phyloP scores from a whole-genome alignment of 2,329 filamentous ascomycete genomes.

The Septoria petroselini region DNA sequence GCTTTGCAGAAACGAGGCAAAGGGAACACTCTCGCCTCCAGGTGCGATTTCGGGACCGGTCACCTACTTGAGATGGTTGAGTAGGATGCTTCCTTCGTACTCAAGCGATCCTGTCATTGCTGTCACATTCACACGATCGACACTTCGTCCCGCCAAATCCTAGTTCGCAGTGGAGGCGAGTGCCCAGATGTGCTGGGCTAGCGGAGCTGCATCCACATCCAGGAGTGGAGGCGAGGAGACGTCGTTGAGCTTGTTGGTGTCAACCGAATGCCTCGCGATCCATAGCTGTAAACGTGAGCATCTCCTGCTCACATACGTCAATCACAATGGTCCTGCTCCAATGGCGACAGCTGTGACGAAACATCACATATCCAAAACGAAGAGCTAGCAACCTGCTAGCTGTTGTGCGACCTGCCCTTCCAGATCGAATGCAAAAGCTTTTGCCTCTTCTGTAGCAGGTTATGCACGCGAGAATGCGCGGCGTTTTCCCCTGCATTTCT shows the following conservation, averaged over 20 bases:
- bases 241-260: too few relatives aligned
- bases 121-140: neutral
- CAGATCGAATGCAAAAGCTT: neutral
- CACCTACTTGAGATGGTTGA: too few relatives aligned
- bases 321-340: too few relatives aligned
- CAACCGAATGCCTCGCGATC: too few relatives aligned
- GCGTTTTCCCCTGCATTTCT: neutral
- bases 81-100: too few relatives aligned
- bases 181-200: neutral
- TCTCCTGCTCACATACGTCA: too few relatives aligned
- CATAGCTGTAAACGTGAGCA: too few relatives aligned
- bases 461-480: neutral
- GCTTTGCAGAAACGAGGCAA: too few relatives aligned
- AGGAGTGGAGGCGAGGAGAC: neutral
- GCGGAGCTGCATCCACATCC: conserved; percentile 1
- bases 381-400: neutral
- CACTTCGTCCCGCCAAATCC: neutral
- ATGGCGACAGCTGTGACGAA: neutral
- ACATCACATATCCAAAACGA: neutral
- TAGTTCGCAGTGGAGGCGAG: neutral
- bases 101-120: neutral
- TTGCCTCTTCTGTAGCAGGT: neutral
- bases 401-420: neutral
- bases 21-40: too few relatives aligned
- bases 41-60: too few relatives aligned